Percentiles rank a stretch among this genome's conserved stretches.
Evolutionary conservation across 805 yeast genomes (phyloP).

Genomic region (Yamadazyma sp.): DNA sequence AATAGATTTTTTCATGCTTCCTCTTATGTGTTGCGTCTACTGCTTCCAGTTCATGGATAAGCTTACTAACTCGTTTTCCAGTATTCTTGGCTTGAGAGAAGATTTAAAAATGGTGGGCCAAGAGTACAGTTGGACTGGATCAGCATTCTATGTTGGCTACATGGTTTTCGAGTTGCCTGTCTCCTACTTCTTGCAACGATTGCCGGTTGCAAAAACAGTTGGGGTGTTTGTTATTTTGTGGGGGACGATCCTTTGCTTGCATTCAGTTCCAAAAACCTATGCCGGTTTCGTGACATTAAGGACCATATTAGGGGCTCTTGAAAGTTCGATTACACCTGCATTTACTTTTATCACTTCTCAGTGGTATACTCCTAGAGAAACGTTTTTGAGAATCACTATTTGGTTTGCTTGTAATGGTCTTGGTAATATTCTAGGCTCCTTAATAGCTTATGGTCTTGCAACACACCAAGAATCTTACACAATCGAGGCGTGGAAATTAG

Average conservation of each 20-base stretch:
- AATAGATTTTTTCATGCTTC: conserved; percentile 26
- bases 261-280: conserved; percentile 46
- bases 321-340: conserved; percentile 41
- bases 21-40: conserved; percentile 26
- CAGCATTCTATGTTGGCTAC: conserved; percentile 55
- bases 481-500: conserved; percentile 57
- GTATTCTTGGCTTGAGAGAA: conserved; percentile 37
- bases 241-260: conserved; percentile 59
- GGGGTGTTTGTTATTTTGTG: conserved; percentile 53
- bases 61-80: conserved; percentile 38
- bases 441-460: conserved; percentile 55
- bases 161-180: conserved; percentile 55
- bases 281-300: conserved; percentile 40
- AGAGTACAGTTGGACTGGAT: conserved; percentile 39
- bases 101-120: conserved; percentile 37
- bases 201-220: conserved; percentile 55
- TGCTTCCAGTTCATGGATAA: conserved; percentile 39
- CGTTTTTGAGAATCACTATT: conserved; percentile 33
- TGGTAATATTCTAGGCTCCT: conserved; percentile 40
- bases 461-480: conserved; percentile 36
- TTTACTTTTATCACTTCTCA: conserved; percentile 36
- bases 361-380: conserved; percentile 35
- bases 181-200: conserved; percentile 47
- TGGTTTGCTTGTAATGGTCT: conserved; percentile 40
- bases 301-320: conserved; percentile 40